phyloP scores from a whole-genome alignment of 2,329 filamentous ascomycete species.

The Colletotrichum chlorophyti region DNA sequence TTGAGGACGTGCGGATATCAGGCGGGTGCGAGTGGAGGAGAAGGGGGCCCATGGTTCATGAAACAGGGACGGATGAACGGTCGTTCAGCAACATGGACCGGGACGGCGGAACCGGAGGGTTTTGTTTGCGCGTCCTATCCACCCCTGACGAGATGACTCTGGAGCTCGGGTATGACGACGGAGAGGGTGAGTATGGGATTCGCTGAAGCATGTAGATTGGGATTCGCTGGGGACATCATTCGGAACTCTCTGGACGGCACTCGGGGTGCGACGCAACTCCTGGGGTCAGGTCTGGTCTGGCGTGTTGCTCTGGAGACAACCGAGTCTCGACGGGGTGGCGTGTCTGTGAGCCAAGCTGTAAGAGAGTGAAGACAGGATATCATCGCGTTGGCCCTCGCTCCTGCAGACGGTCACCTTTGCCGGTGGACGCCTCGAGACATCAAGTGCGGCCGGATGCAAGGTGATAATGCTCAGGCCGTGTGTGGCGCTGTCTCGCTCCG shows the following conservation, averaged over 20 bases:
- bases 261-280: too few relatives aligned
- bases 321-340: too few relatives aligned
- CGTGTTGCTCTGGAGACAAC: too few relatives aligned
- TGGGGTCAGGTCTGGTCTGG: neutral
- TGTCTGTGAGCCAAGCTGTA: too few relatives aligned
- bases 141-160: neutral
- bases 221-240: neutral
- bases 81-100: neutral
- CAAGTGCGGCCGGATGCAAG: too few relatives aligned
- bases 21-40: neutral
- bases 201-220: conserved; percentile 14
- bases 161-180: neutral
- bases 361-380: too few relatives aligned
- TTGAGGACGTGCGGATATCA: neutral
- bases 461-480: too few relatives aligned
- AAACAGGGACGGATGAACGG: neutral
- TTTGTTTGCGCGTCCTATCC: neutral
- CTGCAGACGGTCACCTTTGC: neutral
- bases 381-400: too few relatives aligned
- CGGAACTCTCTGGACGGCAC: neutral
- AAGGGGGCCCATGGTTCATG: neutral
- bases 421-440: too few relatives aligned
- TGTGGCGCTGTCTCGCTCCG: neutral
- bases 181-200: neutral
- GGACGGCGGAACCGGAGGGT: conserved; percentile 16